These are phyloP conservation scores for Suillus luteus DNA, from an alignment of 768 basidiomycete genomes.

Conservation along the genomic window DNA sequence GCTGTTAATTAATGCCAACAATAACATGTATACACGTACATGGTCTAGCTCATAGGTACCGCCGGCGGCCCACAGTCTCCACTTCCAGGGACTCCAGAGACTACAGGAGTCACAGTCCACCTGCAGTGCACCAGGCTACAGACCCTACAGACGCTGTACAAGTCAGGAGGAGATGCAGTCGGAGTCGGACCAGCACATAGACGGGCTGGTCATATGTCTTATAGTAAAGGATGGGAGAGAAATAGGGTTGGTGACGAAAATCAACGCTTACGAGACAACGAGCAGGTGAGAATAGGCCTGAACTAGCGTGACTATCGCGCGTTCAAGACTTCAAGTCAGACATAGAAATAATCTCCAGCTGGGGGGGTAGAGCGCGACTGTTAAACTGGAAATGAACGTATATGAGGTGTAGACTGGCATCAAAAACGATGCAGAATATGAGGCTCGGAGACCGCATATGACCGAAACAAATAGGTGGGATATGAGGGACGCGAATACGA, in stretches of 20 bases:
- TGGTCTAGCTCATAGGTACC: not conserved
- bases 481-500: conserved; percentile 27
- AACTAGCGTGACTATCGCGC: no score
- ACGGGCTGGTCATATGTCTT: no score
- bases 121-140: no score
- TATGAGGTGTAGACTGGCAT: conserved; percentile 49
- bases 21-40: not conserved
- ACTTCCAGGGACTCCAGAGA: no score
- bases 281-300: not conserved
- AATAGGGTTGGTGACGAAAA: no score
- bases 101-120: no score
- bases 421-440: conserved; percentile 41
- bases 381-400: conserved; percentile 36
- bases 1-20: not conserved
- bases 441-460: conserved; percentile 23
- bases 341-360: no score
- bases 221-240: no score
- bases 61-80: not conserved
- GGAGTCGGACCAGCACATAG: no score
- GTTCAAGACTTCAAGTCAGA: no score
- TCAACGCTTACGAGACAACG: not conserved
- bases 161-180: not conserved
- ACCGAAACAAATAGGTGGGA: conserved; percentile 50
- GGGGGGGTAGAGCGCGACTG: conserved; percentile 48
- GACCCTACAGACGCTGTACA: no score